Conservation (phyloP, 2,329 filamentous ascomycete genomes). For the Colletotrichum echinochloae region DNA sequence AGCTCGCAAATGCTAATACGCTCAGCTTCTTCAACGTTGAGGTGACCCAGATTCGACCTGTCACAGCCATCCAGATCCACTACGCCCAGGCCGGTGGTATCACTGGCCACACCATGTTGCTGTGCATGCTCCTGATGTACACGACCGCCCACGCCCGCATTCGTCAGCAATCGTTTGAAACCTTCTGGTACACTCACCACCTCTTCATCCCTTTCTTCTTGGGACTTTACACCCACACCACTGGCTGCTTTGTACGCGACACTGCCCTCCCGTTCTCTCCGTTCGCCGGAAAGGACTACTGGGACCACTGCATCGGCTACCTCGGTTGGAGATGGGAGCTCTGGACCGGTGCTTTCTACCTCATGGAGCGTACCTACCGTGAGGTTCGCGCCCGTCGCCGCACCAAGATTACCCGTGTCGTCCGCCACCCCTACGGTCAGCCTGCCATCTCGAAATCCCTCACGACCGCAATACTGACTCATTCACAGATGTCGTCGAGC, state of each 20-base stretch:
- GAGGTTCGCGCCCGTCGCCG: slow-evolving; percentile 86
- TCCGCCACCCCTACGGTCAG: slow-evolving; percentile 93
- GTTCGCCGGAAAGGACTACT: slow-evolving; percentile 84
- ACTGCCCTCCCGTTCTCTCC: slow-evolving; percentile 79
- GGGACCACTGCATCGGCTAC: slow-evolving; percentile 94
- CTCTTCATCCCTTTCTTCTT: slow-evolving; percentile 97
- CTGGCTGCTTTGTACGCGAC: slow-evolving; percentile 96
- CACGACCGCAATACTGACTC: slow-evolving; percentile 46
- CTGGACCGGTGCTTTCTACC: slow-evolving; percentile 84
- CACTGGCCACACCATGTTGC: slow-evolving; percentile 95
- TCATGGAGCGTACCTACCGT: slow-evolving; percentile 89
- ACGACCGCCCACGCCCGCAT: slow-evolving; percentile 95
- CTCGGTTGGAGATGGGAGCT: slow-evolving; percentile 98
- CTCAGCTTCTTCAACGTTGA: slow-evolving; percentile 94
- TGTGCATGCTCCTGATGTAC: slow-evolving; percentile 99
- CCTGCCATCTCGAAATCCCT: slow-evolving; percentile 20
- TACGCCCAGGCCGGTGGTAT: slow-evolving; percentile 90
- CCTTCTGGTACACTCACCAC: slow-evolving; percentile 99
- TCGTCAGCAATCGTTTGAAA: slow-evolving; percentile 96
- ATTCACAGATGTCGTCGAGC: slow-evolving; percentile 85
- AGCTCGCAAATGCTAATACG: slow-evolving; percentile 30
- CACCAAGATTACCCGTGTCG: slow-evolving; percentile 92
- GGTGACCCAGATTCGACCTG: slow-evolving; percentile 81
- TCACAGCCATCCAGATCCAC: slow-evolving; percentile 89
- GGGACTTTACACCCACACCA: slow-evolving; percentile 94